Evolutionary conservation across 768 basidiomycete species (phyloP), one percentile per base, ranked within the genome.

Genomic region (Tremella yokohamensis): DNA sequence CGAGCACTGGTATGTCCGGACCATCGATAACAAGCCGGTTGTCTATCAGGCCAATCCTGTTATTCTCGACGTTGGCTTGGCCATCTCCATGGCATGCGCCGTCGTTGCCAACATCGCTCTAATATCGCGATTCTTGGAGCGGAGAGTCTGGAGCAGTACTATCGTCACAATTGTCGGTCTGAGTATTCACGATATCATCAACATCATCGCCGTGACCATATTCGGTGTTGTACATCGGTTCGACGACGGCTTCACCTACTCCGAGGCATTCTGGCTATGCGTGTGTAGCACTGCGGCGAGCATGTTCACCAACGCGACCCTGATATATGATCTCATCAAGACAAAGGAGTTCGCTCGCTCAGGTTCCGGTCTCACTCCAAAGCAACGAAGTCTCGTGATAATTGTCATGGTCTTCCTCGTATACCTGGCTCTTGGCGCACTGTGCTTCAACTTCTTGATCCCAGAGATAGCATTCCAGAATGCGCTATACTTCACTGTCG

Each of bases 381-480:
- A 85, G 68, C 90, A 91, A 65, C 83, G 89, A 3, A 83, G 67
- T 3, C 81, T 91, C n/a, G 83, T 87, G 29, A 85, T 91, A 57
- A 82, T 87, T 37, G 83, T 87, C 56, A 91, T 92, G 64, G 70
- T 85, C 15, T 78, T 92, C 1, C 79, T 91, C 20, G 79, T 79
- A 57, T 90, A 89, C 70, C 79, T 90, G 58, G 87, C 85, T 0
- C 66, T 91, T 9, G 90, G 89, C 3, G 83, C 85, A 0, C 79
- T 88, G 13, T 75, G 83, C 49, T 81, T 84, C 68, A 78, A 83
- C 0, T 73, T 83, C 57, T 22, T 85, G 44, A 66, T 79, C 20
- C 57, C 61, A 2, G 54, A 80, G 2, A 80, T 87, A 29, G 73
- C 79, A 18, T 91, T 87, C 72, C 81, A 89, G 64, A 79, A 88